These are phyloP conservation scores for Aspergillus latus DNA, from an alignment of 2,329 filamentous ascomycete genomes.

Conservation along the genomic window DNA sequence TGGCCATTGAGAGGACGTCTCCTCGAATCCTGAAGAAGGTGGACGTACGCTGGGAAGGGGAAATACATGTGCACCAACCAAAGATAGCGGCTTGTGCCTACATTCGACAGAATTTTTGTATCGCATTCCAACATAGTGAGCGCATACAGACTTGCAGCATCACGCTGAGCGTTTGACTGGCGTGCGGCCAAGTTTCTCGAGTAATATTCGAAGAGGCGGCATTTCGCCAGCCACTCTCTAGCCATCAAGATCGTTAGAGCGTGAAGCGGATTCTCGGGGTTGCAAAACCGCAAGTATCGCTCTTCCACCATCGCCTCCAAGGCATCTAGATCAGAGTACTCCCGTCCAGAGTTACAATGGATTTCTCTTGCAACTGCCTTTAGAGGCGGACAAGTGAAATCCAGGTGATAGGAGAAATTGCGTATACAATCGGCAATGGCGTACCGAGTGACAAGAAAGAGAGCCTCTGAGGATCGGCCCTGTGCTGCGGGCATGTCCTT, in stretches of 20 bases:
- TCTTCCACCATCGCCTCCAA: constrained; percentile 48
- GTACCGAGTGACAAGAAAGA: constrained; percentile 47
- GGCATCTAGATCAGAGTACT: constrained; percentile 30
- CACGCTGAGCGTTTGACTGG: constrained; percentile 31
- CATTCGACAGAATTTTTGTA: constrained; percentile 46
- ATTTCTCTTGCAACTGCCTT: constrained; percentile 27
- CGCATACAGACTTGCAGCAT: constrained; percentile 32
- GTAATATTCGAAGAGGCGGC: constrained; percentile 53
- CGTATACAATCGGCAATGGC: constrained; percentile 45
- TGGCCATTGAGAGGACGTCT: constrained; percentile 36
- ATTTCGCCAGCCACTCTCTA: constrained; percentile 50
- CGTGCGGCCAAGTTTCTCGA: constrained; percentile 26
- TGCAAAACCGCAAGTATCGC: constrained; percentile 46
- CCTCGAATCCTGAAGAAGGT: constrained; percentile 46
- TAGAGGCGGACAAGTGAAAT: constrained; percentile 47
- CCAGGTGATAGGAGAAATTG: constrained; percentile 44
- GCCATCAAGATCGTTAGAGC: constrained; percentile 51
- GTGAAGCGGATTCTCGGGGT: constrained; percentile 46
- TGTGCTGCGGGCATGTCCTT: constrained; percentile 32
- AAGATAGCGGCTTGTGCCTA: constrained; percentile 41
- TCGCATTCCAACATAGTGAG: constrained; percentile 48
- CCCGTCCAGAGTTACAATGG: background rate
- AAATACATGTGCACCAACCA: constrained; percentile 50
- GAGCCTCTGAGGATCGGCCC: constrained; percentile 39
- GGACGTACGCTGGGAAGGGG: constrained; percentile 52